Evolutionary conservation across 805 yeast genomes (phyloP).

Genomic region (Metschnikowia koreensis): DNA sequence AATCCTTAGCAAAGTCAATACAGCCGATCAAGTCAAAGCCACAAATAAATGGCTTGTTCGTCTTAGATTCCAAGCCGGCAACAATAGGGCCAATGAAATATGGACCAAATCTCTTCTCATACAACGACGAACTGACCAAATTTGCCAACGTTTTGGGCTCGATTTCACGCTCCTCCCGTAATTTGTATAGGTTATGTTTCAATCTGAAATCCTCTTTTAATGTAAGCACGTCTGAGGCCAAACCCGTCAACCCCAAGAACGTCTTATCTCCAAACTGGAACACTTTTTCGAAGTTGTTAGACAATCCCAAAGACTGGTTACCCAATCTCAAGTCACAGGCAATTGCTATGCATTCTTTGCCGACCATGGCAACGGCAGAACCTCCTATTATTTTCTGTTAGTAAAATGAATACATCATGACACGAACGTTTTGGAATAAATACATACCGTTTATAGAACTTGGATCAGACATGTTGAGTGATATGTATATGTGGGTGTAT

Average conservation of each 20-base stretch:
- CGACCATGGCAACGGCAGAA: slow-evolving; percentile 97
- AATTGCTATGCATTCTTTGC: slow-evolving; percentile 97
- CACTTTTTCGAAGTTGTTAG: slow-evolving; percentile 91
- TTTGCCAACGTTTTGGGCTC: slow-evolving; percentile 95
- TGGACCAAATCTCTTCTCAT: slow-evolving; percentile 92
- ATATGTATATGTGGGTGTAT: neutral
- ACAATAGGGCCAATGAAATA: slow-evolving; percentile 96
- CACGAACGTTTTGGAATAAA: neutral
- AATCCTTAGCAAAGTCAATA: slow-evolving; percentile 91
- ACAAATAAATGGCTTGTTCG: slow-evolving; percentile 85
- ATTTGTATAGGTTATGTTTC: slow-evolving; percentile 83
- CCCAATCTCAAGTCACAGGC: slow-evolving; percentile 96
- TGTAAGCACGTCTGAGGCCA: slow-evolving; percentile 91
- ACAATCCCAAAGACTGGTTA: slow-evolving; percentile 84
- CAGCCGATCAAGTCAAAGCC: slow-evolving; percentile 97
- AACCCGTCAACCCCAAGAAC: slow-evolving; percentile 88
- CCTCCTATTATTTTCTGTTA: slow-evolving; percentile 61
- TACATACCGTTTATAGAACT: slow-evolving; percentile 68
- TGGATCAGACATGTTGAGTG: slow-evolving; percentile 60
- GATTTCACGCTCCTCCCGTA: slow-evolving; percentile 86
- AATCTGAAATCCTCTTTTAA: slow-evolving; percentile 76
- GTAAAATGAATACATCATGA: slow-evolving; percentile 1
- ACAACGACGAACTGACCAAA: slow-evolving; percentile 83
- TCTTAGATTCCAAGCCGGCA: slow-evolving; percentile 86
- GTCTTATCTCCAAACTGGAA: slow-evolving; percentile 79